Base-by-base conservation (phyloP, 164 flowering plant genomes). In the Santalum album region DNA sequence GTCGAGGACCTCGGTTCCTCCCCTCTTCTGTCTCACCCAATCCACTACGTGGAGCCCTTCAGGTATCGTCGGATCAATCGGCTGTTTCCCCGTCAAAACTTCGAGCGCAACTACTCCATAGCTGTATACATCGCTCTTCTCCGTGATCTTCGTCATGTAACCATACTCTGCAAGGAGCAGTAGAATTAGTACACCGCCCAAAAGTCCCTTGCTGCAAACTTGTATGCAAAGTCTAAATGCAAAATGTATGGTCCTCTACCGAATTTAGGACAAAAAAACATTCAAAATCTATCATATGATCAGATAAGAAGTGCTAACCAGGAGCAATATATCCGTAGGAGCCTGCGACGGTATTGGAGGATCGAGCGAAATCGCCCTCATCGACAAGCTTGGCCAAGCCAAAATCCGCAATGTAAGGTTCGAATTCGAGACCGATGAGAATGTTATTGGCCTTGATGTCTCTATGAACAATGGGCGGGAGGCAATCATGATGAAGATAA, bases 301-400 rank as follows among this genome's bases (percentile, higher is more conserved):
- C 34, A 29, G 9, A 9, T 26, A 25, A 21, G 21, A 14, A 24
- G 40, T 9, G 25, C 59, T n/a, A 29, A 80, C 86, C 86, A 17
- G 86, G 86, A 47, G 86, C 86, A 16, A 81, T 81, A 40, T 81
- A 81, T 27, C 86, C 86, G 50, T 76, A 81, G 18, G 86, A 81
- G 32, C 86, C 86, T 5, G 83, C 83, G 49, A 81, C 54, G 0
- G 73, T 74, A 32, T 50, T 65, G 19, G 73, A 68, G 9, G 73
- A 68, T 20, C 64, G 53, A 39, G 72, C 73, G 40, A 67, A 75
- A 51, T 75, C 75, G 11, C 77, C 81, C 46, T 73, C 82, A 54
- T 73, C 64, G 6, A 68, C 69, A 16, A 74, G 78, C 69, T 76
- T 78, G 25, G 83, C 83, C 4, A 78, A 51, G 15, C 83, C 83